Evolutionary conservation across 345 rosid species (phyloP).

Genomic region (Bruguiera parviflora): DNA sequence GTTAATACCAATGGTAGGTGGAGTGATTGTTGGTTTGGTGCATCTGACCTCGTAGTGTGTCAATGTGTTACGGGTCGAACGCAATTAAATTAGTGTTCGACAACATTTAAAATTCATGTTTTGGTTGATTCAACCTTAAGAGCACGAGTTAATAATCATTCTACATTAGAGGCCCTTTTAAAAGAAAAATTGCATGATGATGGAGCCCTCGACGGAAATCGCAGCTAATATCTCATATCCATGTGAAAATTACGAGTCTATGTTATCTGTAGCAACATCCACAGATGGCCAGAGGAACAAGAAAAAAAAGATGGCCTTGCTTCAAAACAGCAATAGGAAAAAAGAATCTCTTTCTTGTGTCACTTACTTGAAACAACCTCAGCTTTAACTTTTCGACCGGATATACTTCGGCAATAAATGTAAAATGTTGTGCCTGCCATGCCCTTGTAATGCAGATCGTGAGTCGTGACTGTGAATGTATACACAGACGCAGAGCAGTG

Average conservation of each 20-base stretch:
- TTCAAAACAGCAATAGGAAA: neutral
- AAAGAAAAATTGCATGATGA: no score
- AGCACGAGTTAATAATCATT: no score
- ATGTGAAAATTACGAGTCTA: neutral
- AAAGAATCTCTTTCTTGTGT: neutral
- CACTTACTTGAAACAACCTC: neutral
- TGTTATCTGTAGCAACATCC: neutral
- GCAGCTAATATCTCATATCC: neutral
- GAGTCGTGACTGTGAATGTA: neutral
- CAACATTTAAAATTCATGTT: no score
- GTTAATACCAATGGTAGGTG: no score
- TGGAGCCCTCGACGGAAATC: neutral
- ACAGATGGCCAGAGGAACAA: neutral
- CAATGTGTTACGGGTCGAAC: no score
- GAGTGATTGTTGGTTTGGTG: no score
- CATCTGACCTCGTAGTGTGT: no score
- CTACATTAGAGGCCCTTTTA: no score
- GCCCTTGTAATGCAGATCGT: constrained; percentile 1
- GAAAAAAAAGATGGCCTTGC: no score
- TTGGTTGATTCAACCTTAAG: no score
- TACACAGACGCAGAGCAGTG: neutral
- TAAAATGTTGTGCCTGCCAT: neutral
- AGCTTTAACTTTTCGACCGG: neutral
- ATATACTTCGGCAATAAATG: constrained; percentile 3
- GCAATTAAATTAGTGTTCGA: no score